Base-by-base conservation (phyloP, 78 protist species). In the Bodo saltans region DNA sequence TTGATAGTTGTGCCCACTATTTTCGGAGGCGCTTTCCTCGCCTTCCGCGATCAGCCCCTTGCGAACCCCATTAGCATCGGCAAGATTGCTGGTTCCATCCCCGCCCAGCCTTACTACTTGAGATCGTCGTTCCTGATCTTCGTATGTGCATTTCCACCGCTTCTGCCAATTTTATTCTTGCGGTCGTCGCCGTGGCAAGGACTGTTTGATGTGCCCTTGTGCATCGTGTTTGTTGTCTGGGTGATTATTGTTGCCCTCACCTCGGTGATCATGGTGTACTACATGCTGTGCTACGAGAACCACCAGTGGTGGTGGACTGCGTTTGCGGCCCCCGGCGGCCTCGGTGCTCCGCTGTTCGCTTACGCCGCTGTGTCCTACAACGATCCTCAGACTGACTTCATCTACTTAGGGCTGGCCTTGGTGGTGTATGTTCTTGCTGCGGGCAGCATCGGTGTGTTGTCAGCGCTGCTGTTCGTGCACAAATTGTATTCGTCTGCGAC, bases 351-450 rank as follows among this genome's bases (percentile, higher is more conserved):
- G n/a, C n/a, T 47, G n/a, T 8, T 47, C 60, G 60, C 60, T 8
- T 47, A n/a, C n/a, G n/a, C n/a, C n/a, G n/a, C n/a, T n/a, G n/a
- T n/a, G n/a, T n/a, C n/a, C n/a, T n/a, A n/a, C n/a, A n/a, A n/a
- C n/a, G n/a, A n/a, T n/a, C n/a, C n/a, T n/a, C n/a, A n/a, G n/a
- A n/a, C n/a, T n/a, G n/a, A 92, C 94, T 90, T 95, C 83, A 86
- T 93, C 76, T 93, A 95, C 88, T 89, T 93, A 74, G 40, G 83
- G 68, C 69, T 96, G 70, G 79, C 89, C 68, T 68, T 88, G 47
- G 28, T 88, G 35, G 30, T 72, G 79, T 93, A 96, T 89, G 93
- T 86, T 87, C 74, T 94, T 30, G 79, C 92, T 80, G 90, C 97
- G 0, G 88, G 84, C 34, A 74, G 91, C 17, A 83, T 93, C 29